phyloP scores from a whole-genome alignment of 345 rosid genomes.

The Jatropha curcas region DNA sequence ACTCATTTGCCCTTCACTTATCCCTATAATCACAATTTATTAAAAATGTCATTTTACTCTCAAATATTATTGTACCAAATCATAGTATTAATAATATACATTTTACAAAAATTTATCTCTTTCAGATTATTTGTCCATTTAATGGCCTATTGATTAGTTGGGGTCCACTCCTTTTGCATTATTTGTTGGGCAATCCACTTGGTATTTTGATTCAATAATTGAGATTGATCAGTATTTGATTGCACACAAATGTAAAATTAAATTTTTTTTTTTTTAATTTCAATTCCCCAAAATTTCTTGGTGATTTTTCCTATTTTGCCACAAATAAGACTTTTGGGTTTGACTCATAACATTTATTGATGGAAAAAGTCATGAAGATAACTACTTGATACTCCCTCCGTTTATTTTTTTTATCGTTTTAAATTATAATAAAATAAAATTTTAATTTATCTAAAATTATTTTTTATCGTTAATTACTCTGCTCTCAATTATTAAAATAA shows the following conservation, averaged over 20 bases:
- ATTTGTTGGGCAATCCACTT: slow-evolving; percentile 22
- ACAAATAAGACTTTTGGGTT: neutral
- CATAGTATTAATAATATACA: neutral
- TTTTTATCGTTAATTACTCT: too few species aligned
- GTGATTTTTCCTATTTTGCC: neutral
- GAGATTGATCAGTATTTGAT: slow-evolving; percentile 29
- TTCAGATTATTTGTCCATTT: slow-evolving; percentile 15
- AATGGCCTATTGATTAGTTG: slow-evolving; percentile 28
- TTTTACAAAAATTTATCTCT: neutral
- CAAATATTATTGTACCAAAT: too few species aligned
- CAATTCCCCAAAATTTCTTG: slow-evolving; percentile 1
- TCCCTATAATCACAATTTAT: neutral
- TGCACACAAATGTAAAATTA: neutral
- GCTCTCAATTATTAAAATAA: too few species aligned
- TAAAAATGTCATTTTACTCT: too few species aligned
- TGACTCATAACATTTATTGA: slow-evolving; percentile 16
- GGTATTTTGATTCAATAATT: slow-evolving; percentile 31
- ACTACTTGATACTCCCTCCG: too few species aligned
- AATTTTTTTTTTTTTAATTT: too few species aligned
- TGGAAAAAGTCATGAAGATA: slow-evolving; percentile 3
- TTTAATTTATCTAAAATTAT: too few species aligned
- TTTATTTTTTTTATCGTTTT: too few species aligned
- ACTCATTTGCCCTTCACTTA: neutral
- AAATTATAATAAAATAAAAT: too few species aligned
- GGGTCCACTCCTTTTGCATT: slow-evolving; percentile 31